A percentile compares a stretch with the other conserved stretches of the same genome.
phyloP scores from a whole-genome alignment of 495 filamentous ascomycete species.

The Bombardia bombarda region DNA sequence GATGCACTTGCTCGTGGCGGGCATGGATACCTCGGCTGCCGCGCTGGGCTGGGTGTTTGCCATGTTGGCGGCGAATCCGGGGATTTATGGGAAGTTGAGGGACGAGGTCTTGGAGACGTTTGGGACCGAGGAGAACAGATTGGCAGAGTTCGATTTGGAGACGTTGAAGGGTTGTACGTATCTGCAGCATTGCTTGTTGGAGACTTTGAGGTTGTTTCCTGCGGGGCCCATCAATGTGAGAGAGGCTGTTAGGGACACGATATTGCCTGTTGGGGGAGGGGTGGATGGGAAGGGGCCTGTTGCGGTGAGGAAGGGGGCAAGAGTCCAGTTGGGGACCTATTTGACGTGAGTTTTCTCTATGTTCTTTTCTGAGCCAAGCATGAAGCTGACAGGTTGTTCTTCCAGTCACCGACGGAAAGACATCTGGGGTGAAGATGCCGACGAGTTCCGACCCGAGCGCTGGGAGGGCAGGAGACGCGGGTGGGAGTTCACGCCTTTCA shows the following conservation, averaged over 20 bases:
- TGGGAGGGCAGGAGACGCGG: conserved; percentile 35
- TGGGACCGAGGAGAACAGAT: neutral
- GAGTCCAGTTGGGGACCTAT: conserved; percentile 1
- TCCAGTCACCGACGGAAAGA: conserved; percentile 25
- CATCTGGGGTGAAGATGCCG: conserved; percentile 29
- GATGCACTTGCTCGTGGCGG: conserved; percentile 2
- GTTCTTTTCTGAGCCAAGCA: neutral
- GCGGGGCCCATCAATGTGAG: conserved; percentile 2
- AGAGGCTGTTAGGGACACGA: neutral
- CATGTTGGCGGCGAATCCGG: conserved; percentile 1
- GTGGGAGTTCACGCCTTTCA: neutral
- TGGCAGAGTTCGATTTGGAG: neutral
- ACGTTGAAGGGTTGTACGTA: conserved; percentile 1
- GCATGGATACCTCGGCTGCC: conserved; percentile 3
- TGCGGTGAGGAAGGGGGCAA: conserved; percentile 3
- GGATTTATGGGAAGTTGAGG: neutral
- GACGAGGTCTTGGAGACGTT: neutral
- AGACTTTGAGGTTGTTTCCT: conserved; percentile 2
- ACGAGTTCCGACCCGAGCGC: conserved; percentile 41
- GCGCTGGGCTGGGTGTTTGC: conserved; percentile 4
- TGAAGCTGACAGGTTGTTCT: neutral
- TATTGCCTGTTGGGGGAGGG: conserved; percentile 1
- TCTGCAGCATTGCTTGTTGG: conserved; percentile 1
- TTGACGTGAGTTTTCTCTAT: neutral
- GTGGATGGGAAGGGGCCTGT: neutral